Percentiles rank a stretch among this genome's conserved stretches.
Evolutionary conservation across 805 yeast species (phyloP).

Genomic region (Lachancea meyersii): DNA sequence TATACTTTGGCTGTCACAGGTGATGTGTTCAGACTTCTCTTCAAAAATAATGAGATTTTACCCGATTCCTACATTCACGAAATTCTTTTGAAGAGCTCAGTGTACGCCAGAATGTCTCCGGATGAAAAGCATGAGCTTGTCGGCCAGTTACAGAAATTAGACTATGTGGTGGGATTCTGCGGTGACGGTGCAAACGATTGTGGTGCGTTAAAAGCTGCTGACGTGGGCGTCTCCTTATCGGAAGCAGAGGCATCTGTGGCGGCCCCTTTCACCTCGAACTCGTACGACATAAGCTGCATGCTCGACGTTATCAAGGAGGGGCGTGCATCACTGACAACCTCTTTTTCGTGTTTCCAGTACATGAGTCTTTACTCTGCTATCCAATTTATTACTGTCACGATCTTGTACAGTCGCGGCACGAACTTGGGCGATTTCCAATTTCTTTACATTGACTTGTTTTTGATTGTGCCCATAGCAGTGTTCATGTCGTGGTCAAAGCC

Average conservation of each 20-base stretch:
- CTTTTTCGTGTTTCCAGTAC: conserved; percentile 94
- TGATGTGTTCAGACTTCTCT: conserved; percentile 74
- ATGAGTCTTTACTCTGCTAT: conserved; percentile 97
- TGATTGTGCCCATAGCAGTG: conserved; percentile 90
- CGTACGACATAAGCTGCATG: conserved; percentile 89
- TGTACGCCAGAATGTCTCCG: conserved; percentile 97
- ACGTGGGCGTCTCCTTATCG: conserved; percentile 90
- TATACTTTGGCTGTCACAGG: conserved; percentile 87
- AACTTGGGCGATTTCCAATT: conserved; percentile 97
- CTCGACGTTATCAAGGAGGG: conserved; percentile 90
- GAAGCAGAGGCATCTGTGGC: conserved; percentile 99
- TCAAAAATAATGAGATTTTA: conserved; percentile 37
- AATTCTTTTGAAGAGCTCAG: conserved; percentile 63
- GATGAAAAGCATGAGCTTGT: conserved; percentile 97
- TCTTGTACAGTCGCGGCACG: conserved; percentile 80
- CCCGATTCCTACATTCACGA: conserved; percentile 41
- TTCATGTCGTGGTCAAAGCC: conserved; percentile 98
- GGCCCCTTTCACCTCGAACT: conserved; percentile 91
- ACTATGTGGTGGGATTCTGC: conserved; percentile 93
- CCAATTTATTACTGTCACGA: conserved; percentile 82
- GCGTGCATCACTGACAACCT: conserved; percentile 87
- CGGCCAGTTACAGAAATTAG: conserved; percentile 73
- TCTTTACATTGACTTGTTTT: conserved; percentile 81
- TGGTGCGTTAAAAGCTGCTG: conserved; percentile 97
- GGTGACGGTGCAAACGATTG: conserved; percentile 99